These are phyloP conservation scores for Datisca glomerata DNA, from an alignment of 306 rosid species.

Conservation along the genomic window DNA sequence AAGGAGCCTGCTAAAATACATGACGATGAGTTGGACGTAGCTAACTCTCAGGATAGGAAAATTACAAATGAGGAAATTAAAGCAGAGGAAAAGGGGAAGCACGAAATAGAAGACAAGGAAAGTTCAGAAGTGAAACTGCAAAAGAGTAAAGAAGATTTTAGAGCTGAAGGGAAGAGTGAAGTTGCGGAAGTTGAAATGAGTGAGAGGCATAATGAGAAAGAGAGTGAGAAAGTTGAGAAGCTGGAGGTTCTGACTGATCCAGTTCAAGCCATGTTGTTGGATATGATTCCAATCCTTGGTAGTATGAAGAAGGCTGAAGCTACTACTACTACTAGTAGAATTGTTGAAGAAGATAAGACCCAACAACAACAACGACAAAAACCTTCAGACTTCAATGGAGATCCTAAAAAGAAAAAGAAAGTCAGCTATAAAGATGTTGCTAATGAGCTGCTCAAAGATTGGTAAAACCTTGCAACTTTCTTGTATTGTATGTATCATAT, in stretches of 20 bases:
- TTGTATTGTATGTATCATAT: too few relatives aligned
- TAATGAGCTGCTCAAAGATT: slow-evolving; percentile 55
- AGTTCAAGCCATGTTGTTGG: slow-evolving; percentile 71
- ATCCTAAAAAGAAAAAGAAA: slow-evolving; percentile 57
- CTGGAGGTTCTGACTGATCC: slow-evolving; percentile 44
- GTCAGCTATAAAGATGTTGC: slow-evolving; percentile 87
- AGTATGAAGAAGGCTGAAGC: slow-evolving; percentile 23
- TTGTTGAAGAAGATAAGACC: too few relatives aligned
- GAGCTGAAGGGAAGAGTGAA: slow-evolving; percentile 13
- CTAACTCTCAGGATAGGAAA: slow-evolving; percentile 23
- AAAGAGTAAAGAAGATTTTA: slow-evolving; percentile 13
- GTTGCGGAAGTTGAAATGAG: slow-evolving; percentile 26
- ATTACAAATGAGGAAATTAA: slow-evolving; percentile 22
- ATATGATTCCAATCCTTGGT: slow-evolving; percentile 74
- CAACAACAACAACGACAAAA: slow-evolving; percentile 19
- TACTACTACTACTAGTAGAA: not conserved
- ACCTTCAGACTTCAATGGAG: slow-evolving; percentile 20
- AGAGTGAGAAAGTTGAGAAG: slow-evolving; percentile 21
- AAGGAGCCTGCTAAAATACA: slow-evolving; percentile 55
- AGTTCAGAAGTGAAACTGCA: slow-evolving; percentile 16
- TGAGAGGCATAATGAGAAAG: slow-evolving; percentile 17
- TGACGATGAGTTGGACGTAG: slow-evolving; percentile 50
- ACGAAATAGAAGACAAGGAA: slow-evolving; percentile 7
- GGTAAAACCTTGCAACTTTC: too few relatives aligned
- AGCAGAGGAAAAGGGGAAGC: slow-evolving; percentile 7